These are phyloP conservation scores for Verbascum thapsus DNA, from an alignment of 257 asterid genomes.

Conservation along the genomic window DNA sequence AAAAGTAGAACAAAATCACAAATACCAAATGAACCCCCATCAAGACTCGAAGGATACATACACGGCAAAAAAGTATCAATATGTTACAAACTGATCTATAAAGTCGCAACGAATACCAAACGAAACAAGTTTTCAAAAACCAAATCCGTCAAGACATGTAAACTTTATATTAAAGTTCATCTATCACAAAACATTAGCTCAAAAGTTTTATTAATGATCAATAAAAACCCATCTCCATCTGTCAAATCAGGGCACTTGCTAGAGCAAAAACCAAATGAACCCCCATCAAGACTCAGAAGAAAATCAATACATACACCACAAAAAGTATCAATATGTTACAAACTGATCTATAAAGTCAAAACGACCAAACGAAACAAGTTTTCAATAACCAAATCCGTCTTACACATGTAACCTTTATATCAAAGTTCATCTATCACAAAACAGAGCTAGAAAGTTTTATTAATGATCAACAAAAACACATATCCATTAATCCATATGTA, in stretches of 20 bases:
- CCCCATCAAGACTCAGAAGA: constrained; percentile 24
- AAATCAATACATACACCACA: constrained; percentile 26
- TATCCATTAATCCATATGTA: constrained; percentile 30
- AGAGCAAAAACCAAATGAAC: neutral
- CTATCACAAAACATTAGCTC: constrained; percentile 40
- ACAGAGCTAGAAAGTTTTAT: constrained; percentile 44
- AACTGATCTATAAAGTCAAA: constrained; percentile 31
- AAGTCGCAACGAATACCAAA: constrained; percentile 31
- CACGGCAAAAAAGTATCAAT: constrained; percentile 29
- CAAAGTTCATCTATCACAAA: constrained; percentile 35
- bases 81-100: constrained; percentile 42
- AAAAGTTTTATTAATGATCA: constrained; percentile 37
- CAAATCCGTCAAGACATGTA: constrained; percentile 26
- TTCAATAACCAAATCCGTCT: constrained; percentile 20
- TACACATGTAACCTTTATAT: constrained; percentile 30
- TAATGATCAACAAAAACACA: constrained; percentile 30
- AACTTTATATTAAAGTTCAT: constrained; percentile 36
- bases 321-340: constrained; percentile 39
- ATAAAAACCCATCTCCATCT: constrained; percentile 30
- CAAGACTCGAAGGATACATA: constrained; percentile 28
- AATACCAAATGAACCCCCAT: constrained; percentile 5
- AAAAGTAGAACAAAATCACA: too few relatives aligned
- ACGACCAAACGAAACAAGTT: constrained; percentile 28
- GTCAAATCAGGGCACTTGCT: too few relatives aligned
- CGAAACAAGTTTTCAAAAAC: constrained; percentile 18